Evolutionary conservation across 2,329 filamentous ascomycete species (phyloP), one percentile per base, ranked within the genome.

Genomic region (Pleoardoris graminearum): DNA sequence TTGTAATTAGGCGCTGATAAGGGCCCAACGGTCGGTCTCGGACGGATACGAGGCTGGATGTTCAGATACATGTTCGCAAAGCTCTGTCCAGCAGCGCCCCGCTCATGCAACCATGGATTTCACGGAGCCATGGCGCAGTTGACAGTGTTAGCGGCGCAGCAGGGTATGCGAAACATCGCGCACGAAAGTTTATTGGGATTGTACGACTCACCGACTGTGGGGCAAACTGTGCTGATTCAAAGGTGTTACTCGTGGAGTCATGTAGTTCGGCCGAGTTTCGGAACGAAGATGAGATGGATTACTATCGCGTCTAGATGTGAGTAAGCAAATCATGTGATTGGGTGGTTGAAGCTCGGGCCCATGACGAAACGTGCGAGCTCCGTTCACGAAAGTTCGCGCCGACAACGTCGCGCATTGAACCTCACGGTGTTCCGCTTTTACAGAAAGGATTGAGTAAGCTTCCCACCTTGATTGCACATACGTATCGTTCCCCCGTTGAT

Each of bases 301-400:
- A 16, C 8, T 36, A 36, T 16, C 17, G 21, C 19, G 11, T 14
- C 6, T 21, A 33, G 35, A 30, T n/a, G 48, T 54, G 54, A 53
- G 32, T 62, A 63, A 62, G 47, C 54, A 57, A 32, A 19, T 57
- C 68, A 70, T 60, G 64, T 71, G 68, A 71, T 62, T 61, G 53
- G 63, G 55, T 55, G 62, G 48, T 33, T 50, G 52, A 53, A 60
- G 59, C 56, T 64, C 48, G 65, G 63, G 30, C 43, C 43, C 43
- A 46, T 46, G 43, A 46, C 43, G 43, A 35, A 50, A 62, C 65
- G 8, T 30, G 16, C 56, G 21, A 35, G 10, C 36, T 38, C 35
- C 30, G 30, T 69, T 69, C 63, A 71, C 67, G 65, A 63, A 63
- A 57, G 48, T 46, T 51, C 62, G 55, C 50, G 51, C 35, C 44